Evolutionary conservation across 305 asterid genomes (phyloP).

Genomic region (Fraxinus nigra): DNA sequence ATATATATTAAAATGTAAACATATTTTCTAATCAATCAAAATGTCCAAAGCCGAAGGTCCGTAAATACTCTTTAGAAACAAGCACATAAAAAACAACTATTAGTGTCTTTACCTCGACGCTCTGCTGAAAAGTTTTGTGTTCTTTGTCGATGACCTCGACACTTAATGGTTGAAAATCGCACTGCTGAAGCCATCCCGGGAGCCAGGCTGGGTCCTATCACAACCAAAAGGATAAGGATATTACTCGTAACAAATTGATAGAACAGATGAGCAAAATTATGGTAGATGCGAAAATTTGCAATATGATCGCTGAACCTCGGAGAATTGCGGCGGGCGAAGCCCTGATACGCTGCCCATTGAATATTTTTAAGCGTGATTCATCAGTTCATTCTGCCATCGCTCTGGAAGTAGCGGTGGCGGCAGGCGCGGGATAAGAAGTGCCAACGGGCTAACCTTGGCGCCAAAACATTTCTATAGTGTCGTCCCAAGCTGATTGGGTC

Average conservation of each 20-base stretch:
- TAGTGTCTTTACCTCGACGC: conserved; percentile 35
- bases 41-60: not conserved
- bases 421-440: not conserved
- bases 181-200: conserved; percentile 60
- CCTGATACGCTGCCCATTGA: conserved; percentile 44
- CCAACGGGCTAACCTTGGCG: not conserved
- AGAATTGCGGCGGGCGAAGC: conserved; percentile 63
- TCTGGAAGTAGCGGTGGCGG: not conserved
- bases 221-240: not conserved
- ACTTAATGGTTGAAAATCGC: conserved; percentile 26
- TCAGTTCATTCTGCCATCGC: not conserved
- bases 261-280: not conserved
- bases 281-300: not conserved
- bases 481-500: not conserved
- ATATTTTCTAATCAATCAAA: not conserved
- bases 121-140: conserved; percentile 31
- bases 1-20: not conserved
- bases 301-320: conserved; percentile 39
- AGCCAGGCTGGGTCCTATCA: conserved; percentile 58
- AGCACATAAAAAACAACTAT: not conserved
- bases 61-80: not conserved
- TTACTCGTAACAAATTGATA: not conserved
- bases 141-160: conserved; percentile 27
- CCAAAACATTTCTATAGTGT: not conserved
- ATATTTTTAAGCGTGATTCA: not conserved